phyloP scores from a whole-genome alignment of 768 basidiomycete genomes.

The Pleurotus salmoneostramineus region DNA sequence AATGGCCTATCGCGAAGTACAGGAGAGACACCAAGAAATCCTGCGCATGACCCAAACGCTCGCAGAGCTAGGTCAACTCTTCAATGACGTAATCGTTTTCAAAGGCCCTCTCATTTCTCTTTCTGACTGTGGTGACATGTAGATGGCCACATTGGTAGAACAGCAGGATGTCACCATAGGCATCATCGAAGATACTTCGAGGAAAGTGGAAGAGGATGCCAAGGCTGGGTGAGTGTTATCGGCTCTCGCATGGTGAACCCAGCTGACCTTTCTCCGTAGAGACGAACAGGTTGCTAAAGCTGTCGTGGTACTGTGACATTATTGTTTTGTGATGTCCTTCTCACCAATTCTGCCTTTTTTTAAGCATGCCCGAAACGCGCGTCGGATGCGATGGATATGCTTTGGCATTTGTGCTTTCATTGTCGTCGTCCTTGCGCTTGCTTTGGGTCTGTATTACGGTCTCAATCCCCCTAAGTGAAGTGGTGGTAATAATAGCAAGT shows the following conservation, averaged over 20 bases:
- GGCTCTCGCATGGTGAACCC: background rate
- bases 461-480: conserved; percentile 9
- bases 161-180: conserved; percentile 78
- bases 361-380: conserved; percentile 64
- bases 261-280: conserved; percentile 29
- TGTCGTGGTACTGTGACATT: conserved; percentile 42
- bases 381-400: conserved; percentile 77
- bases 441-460: conserved; percentile 46
- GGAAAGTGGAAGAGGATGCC: conserved; percentile 62
- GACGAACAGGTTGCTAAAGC: conserved; percentile 61
- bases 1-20: conserved; percentile 82
- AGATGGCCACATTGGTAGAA: conserved; percentile 78
- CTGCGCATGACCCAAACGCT: conserved; percentile 82
- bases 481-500: background rate
- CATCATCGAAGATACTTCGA: conserved; percentile 58
- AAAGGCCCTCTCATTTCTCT: background rate
- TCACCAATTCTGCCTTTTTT: background rate
- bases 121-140: background rate
- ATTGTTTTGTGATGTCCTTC: conserved; percentile 12
- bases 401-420: conserved; percentile 61
- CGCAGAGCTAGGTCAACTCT: conserved; percentile 85
- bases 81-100: conserved; percentile 60
- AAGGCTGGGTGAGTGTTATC: conserved; percentile 50
- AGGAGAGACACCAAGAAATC: conserved; percentile 84
- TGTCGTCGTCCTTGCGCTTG: conserved; percentile 52